A percentile compares a stretch with the other conserved stretches of the same genome.
These are phyloP conservation scores for Immersiella caudata DNA, from an alignment of 495 filamentous ascomycete genomes.

Conservation along the genomic window DNA sequence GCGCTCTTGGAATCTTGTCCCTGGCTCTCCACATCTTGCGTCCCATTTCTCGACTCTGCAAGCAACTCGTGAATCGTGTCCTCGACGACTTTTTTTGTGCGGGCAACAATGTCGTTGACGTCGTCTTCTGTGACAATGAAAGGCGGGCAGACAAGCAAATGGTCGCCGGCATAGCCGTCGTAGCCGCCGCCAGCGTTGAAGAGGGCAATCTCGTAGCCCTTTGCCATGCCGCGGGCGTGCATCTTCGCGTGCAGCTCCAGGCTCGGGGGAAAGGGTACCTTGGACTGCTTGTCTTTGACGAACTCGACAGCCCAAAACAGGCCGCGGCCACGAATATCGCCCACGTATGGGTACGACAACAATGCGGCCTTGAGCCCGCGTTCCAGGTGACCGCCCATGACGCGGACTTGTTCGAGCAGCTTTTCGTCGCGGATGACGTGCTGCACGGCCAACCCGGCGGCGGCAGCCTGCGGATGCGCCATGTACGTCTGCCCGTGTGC, in stretches of 20 bases:
- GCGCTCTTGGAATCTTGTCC: not conserved
- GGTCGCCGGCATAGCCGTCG: constrained; percentile 4
- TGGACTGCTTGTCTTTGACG: constrained; percentile 2
- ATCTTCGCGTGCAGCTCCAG: constrained; percentile 8
- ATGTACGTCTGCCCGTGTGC: constrained; percentile 59
- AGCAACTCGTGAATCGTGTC: constrained; percentile 7
- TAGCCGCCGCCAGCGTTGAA: constrained; percentile 8
- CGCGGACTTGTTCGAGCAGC: constrained; percentile 34
- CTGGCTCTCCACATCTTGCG: not conserved
- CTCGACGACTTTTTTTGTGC: constrained; percentile 7
- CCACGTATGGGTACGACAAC: constrained; percentile 27
- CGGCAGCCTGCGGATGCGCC: constrained; percentile 56
- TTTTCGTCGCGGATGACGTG: constrained; percentile 52
- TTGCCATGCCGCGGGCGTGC: constrained; percentile 2
- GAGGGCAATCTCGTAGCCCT: constrained; percentile 13
- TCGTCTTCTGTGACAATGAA: constrained; percentile 5
- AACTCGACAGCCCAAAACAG: constrained; percentile 14
- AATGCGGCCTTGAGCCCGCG: not conserved
- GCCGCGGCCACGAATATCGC: constrained; percentile 1
- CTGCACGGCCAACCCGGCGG: constrained; percentile 57
- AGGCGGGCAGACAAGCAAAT: constrained; percentile 3
- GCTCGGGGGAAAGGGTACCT: constrained; percentile 32
- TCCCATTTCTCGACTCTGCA: not conserved
- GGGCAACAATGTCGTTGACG: not conserved
- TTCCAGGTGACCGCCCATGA: not conserved